These are phyloP conservation scores for Phytophthora pinifolia DNA, from an alignment of 352 stramenopile genomes.

Conservation along the genomic window DNA sequence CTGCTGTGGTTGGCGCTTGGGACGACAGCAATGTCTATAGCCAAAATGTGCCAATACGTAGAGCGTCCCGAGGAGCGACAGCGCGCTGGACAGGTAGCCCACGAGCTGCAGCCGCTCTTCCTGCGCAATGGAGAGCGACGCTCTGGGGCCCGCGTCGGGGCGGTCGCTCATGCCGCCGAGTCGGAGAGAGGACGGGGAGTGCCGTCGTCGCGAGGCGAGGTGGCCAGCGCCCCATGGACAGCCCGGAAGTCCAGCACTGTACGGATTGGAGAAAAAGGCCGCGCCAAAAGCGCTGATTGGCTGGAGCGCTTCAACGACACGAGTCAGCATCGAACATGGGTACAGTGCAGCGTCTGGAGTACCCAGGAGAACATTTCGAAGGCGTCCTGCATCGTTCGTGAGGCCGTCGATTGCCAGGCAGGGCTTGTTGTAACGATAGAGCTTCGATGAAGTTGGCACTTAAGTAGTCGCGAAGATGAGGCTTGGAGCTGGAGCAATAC, in stretches of 20 bases:
- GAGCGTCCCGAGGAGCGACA: slow-evolving; percentile 60
- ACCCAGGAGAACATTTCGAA: too few species aligned
- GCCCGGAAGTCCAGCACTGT: slow-evolving; percentile 3
- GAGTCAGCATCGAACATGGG: too few species aligned
- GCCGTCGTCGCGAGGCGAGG: slow-evolving; percentile 1
- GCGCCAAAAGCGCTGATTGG: not conserved
- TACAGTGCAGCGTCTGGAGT: too few species aligned
- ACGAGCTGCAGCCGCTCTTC: slow-evolving; percentile 39
- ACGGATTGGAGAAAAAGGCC: slow-evolving; percentile 10
- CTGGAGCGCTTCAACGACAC: not conserved
- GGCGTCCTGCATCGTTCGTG: too few species aligned
- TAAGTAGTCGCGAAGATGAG: slow-evolving; percentile 24
- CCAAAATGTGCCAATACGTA: slow-evolving; percentile 71
- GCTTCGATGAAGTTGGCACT: too few species aligned
- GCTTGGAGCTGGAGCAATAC: not conserved
- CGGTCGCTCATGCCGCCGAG: slow-evolving; percentile 24
- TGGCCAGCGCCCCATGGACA: slow-evolving; percentile 3
- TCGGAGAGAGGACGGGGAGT: not conserved
- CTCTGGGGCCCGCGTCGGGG: slow-evolving; percentile 18
- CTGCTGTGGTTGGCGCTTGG: not conserved
- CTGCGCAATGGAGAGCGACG: slow-evolving; percentile 27
- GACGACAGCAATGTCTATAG: slow-evolving; percentile 41
- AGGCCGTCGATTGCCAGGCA: too few species aligned
- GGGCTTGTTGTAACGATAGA: too few species aligned
- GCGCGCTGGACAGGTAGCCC: slow-evolving; percentile 43